Base-by-base conservation (phyloP, 345 rosid species). In the Euclidium syriacum region DNA sequence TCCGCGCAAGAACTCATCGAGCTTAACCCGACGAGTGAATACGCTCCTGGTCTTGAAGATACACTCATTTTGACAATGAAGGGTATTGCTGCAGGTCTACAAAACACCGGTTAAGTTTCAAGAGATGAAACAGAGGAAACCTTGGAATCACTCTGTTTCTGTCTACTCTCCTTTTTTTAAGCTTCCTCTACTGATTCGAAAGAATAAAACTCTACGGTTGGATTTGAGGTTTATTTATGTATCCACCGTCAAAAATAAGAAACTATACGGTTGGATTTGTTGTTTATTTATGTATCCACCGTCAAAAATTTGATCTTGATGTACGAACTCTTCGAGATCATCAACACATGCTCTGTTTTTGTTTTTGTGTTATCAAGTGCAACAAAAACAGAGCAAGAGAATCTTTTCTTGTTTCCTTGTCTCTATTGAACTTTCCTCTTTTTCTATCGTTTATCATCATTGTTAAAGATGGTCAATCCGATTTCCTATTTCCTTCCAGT, bases 11-110 rank as follows among this genome's bases (percentile, higher is more conserved):
- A 74, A 74, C 96, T 90, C 43, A 76, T 87, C 64, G 83, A 75
- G 70, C 90, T 94, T 41, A 94, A 90, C 75, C 96, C 95, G 0
- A 87, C 79, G 1, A 90, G 97, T 5, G 99, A 94, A 33, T 90
- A 90, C 43, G 94, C 95, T 0, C 96, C 97, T 14, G 97, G 97
- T 12, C 79, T 90, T 16, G 97, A 90, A 64, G 99, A 90, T 72
- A 90, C 97, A 61, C 80, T 95, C 14, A 90, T 95, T 72, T 73
- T 95, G 78, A 95, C 97, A 18, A 90, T 88, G 96, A 95, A 95
- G 80, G 99, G 99, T 55, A 81, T 90, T 43, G 99, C 99, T 24
- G 97, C 99, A 2, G 97, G 97, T 25, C 25, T 88, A 71, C 97
- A 90, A 68, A 95, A 95, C 80, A 90, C 97, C 4, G 99, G 99